Conservation (phyloP, 306 rosid species). For the Leucaena leucocephala region DNA sequence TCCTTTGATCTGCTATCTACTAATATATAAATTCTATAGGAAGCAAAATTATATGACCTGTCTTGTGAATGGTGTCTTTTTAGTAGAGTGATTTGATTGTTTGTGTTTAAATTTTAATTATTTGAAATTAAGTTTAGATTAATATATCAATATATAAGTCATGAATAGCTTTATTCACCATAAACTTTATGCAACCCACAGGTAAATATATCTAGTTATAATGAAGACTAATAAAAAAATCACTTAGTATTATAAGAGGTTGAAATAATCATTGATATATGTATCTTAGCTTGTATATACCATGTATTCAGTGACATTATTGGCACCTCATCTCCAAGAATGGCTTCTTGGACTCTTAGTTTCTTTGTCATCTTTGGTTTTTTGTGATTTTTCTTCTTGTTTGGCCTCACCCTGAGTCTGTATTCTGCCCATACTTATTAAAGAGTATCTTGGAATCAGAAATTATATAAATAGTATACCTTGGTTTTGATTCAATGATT, state of each 20-base stretch:
- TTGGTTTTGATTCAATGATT: not conserved
- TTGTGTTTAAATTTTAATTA: too few relatives aligned
- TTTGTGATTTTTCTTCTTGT: not conserved
- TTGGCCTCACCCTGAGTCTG: too few relatives aligned
- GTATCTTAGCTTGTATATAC: not conserved
- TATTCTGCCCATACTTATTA: not conserved
- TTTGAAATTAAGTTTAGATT: too few relatives aligned
- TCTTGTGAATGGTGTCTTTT: too few relatives aligned
- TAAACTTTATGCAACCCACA: not conserved
- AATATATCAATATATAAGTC: not conserved
- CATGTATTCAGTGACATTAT: not conserved
- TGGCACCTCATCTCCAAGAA: not conserved
- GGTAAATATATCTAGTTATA: not conserved
- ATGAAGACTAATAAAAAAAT: not conserved
- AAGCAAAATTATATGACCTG: not conserved
- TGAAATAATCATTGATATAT: not conserved
- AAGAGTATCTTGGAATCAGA: not conserved
- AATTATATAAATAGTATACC: not conserved
- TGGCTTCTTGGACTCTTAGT: not conserved
- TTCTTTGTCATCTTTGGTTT: not conserved
- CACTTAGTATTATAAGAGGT: not conserved
- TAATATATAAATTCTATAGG: too few relatives aligned
- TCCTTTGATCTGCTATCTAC: too few relatives aligned
- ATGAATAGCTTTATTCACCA: not conserved
- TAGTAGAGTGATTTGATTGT: too few relatives aligned